phyloP scores from a whole-genome alignment of 108 stramenopile species.

The Cyclostephanos invisitatus region DNA sequence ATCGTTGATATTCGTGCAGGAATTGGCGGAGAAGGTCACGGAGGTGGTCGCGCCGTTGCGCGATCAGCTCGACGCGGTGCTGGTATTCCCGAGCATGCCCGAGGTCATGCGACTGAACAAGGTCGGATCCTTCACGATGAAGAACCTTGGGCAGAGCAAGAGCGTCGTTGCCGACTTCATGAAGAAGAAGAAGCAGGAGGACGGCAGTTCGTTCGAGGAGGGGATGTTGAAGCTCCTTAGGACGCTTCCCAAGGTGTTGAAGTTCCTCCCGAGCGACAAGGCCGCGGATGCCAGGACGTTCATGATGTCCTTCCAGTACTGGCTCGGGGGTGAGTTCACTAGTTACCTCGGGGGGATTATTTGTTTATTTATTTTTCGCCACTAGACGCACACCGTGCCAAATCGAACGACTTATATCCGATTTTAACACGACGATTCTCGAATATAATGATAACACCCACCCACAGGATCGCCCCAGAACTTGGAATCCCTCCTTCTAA shows the following conservation, averaged over 20 bases:
- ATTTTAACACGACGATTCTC: no score
- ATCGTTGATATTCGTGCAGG: slow-evolving; percentile 96
- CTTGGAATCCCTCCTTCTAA: slow-evolving; percentile 88
- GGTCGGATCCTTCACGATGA: slow-evolving; percentile 95
- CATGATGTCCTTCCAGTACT: slow-evolving; percentile 99
- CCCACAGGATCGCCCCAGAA: slow-evolving; percentile 88
- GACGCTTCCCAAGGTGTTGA: slow-evolving; percentile 95
- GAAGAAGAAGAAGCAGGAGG: slow-evolving; percentile 98
- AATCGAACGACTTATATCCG: no score
- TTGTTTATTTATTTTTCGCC: background rate
- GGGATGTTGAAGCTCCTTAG: slow-evolving; percentile 96
- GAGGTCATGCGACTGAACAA: slow-evolving; percentile 98
- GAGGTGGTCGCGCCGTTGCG: slow-evolving; percentile 89
- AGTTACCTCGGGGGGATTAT: background rate
- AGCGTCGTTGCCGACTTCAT: slow-evolving; percentile 95
- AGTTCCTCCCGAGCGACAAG: slow-evolving; percentile 96
- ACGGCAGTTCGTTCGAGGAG: slow-evolving; percentile 95
- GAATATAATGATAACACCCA: no score
- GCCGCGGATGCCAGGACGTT: slow-evolving; percentile 95
- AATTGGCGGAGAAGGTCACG: slow-evolving; percentile 94
- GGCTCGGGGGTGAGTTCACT: slow-evolving; percentile 81
- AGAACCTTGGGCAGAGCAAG: slow-evolving; percentile 94
- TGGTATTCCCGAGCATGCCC: slow-evolving; percentile 96
- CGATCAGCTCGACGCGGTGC: slow-evolving; percentile 89
- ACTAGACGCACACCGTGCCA: no score